A percentile compares a stretch with the other conserved stretches of the same genome.
phyloP scores from a whole-genome alignment of 1,284 basidiomycete genomes.

The Mycena sp. region DNA sequence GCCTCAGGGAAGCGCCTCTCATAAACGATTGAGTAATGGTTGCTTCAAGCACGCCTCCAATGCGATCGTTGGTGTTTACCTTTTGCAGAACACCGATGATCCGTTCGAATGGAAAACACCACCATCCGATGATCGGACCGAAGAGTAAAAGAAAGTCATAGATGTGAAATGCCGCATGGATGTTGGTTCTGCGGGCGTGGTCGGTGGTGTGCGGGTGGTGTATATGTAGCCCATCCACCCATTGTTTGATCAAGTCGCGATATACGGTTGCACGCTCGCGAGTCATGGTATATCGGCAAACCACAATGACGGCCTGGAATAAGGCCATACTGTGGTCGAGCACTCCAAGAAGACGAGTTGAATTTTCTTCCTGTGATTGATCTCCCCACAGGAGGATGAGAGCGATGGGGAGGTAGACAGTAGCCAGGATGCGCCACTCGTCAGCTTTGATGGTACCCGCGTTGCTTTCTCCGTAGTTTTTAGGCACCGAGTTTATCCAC shows the following conservation, averaged over 20 bases:
- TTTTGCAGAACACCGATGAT: slow-evolving; percentile 24
- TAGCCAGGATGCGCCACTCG: slow-evolving; percentile 39
- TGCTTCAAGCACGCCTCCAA: slow-evolving; percentile 27
- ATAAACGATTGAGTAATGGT: slow-evolving; percentile 19
- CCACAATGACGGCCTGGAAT: slow-evolving; percentile 20
- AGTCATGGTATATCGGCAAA: slow-evolving; percentile 19
- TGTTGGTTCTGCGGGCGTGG: slow-evolving; percentile 33
- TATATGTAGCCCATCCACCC: slow-evolving; percentile 30
- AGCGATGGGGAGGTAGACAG: slow-evolving; percentile 38
- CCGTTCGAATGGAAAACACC: slow-evolving; percentile 29
- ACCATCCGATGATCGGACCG: slow-evolving; percentile 38
- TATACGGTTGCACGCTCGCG: slow-evolving; percentile 8
- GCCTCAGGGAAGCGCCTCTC: slow-evolving; percentile 16
- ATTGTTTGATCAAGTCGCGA: slow-evolving; percentile 27
- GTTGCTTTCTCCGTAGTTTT: slow-evolving; percentile 24
- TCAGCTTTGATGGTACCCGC: slow-evolving; percentile 42
- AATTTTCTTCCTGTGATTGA: slow-evolving; percentile 5
- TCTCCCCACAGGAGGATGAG: slow-evolving; percentile 40
- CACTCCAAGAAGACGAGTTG: slow-evolving; percentile 16
- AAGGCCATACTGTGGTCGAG: slow-evolving; percentile 28
- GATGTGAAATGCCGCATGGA: slow-evolving; percentile 46
- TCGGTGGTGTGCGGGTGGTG: slow-evolving; percentile 32
- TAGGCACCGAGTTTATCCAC: slow-evolving; percentile 32
- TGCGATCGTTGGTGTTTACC: slow-evolving; percentile 19
- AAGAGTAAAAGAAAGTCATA: slow-evolving; percentile 39